phyloP scores from a whole-genome alignment of 1,139 yeast species.

The Yamadazyma dushanensis region DNA sequence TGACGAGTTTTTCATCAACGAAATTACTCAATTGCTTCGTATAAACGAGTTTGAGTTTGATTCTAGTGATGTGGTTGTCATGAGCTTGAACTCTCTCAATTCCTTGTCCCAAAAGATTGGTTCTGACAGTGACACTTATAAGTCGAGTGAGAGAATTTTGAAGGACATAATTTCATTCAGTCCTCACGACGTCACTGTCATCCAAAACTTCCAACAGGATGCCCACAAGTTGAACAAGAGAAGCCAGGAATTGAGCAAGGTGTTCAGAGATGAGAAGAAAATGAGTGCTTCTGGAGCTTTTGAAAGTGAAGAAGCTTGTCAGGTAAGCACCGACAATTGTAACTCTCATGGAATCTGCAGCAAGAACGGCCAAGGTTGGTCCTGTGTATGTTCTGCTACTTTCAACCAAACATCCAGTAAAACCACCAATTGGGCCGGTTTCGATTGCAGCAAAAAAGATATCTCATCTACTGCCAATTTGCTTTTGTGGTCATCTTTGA shows the following conservation, averaged over 20 bases:
- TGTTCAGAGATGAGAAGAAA: constrained; percentile 17
- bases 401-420: constrained; percentile 42
- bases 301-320: constrained; percentile 52
- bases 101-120: constrained; percentile 47
- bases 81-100: constrained; percentile 42
- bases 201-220: constrained; percentile 20
- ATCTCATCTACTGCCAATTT: constrained; percentile 64
- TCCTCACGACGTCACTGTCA: constrained; percentile 34
- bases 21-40: constrained; percentile 47
- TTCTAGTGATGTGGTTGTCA: constrained; percentile 24
- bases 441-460: constrained; percentile 65
- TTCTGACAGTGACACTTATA: constrained; percentile 37
- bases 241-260: constrained; percentile 23
- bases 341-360: constrained; percentile 64
- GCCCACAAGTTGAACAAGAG: constrained; percentile 21
- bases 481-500: constrained; percentile 64
- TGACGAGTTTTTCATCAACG: constrained; percentile 48
- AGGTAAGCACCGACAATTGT: constrained; percentile 54
- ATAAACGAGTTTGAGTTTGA: constrained; percentile 20
- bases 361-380: constrained; percentile 44
- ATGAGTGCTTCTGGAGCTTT: constrained; percentile 27
- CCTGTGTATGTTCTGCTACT: constrained; percentile 59
- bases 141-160: constrained; percentile 34
- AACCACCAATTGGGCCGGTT: constrained; percentile 69
- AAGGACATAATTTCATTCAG: constrained; percentile 31